Evolutionary conservation across 2,329 filamentous ascomycete genomes (phyloP), one percentile per base, ranked within the genome.

Genomic region (Hymenoscyphus albidus): DNA sequence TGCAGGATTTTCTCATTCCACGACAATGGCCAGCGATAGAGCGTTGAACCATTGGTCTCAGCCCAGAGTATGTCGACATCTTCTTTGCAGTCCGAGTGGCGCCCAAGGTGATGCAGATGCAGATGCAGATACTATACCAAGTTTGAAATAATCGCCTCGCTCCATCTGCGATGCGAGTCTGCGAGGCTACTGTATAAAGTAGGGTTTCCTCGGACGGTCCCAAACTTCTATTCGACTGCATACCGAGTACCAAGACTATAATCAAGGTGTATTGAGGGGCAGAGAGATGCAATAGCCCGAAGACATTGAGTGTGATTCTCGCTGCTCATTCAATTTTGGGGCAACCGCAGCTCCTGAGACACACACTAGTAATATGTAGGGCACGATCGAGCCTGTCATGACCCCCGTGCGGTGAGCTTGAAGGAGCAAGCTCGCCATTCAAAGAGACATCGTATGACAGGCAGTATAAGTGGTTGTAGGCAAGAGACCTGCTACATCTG

Each of bases 401-500:
- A 56, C 56, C 56, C 27, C 35, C 58, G 6, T 35, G 35, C 39
- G 18, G 22, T 48, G 16, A 48, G 38, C 40, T 32, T 16, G 39
- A 18, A 9, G 18, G 39, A 60, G 39, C 58, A 42, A 35, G 22
- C 39, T 38, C 22, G 7, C 18, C 22, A 55, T 42, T 35, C 32
- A 57, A 38, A 48, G 38, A 32, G 22, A 62, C 27, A 35, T 61
- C 59, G 44, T 65, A 60, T 63, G 61, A 35, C 40, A 61, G 32
- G 31, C 44, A 31, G 9, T 40, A 39, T 32, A 31, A 12, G 18
- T 54, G 62, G 51, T 44, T 27, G 57, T 32, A 27, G 27, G 27
- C 3, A 54, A 32, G 44, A 35, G 56, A 61, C 62, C 42, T 67
- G 59, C 62, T 59, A 54, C 55, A 67, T 65, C 56, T 44, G 59